Conservation (phyloP, 1,284 basidiomycete genomes). For the Malassezia cuniculi region DNA sequence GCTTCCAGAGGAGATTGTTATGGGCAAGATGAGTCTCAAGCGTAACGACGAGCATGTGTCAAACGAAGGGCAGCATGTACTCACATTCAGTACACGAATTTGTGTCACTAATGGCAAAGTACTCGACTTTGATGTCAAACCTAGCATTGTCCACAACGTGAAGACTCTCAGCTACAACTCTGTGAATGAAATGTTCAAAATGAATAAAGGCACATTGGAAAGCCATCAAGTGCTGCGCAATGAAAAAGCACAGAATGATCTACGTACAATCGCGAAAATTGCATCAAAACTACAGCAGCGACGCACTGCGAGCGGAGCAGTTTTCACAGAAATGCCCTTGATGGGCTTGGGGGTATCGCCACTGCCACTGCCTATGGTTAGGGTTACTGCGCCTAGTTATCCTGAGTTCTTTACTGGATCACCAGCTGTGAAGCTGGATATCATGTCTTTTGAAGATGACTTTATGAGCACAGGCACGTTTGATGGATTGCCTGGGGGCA, state of each 20-base stretch:
- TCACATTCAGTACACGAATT: conserved; percentile 72
- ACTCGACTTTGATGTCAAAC: conserved; percentile 57
- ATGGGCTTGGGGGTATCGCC: conserved; percentile 2
- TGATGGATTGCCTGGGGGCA: conserved; percentile 11
- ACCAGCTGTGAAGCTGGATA: conserved; percentile 15
- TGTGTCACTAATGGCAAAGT: conserved; percentile 55
- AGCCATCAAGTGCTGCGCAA: neutral
- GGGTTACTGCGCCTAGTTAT: neutral
- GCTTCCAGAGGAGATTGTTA: conserved; percentile 51
- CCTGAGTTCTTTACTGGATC: conserved; percentile 27
- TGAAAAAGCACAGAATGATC: neutral
- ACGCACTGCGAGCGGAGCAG: too few species aligned
- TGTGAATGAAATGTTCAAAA: conserved; percentile 48
- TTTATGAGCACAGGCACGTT: conserved; percentile 4
- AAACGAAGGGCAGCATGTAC: conserved; percentile 42
- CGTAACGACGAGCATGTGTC: neutral
- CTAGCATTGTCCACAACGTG: conserved; percentile 62
- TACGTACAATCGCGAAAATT: neutral
- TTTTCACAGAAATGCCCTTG: neutral
- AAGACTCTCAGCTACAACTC: conserved; percentile 57
- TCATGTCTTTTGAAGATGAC: neutral
- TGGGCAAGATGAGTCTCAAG: conserved; percentile 5
- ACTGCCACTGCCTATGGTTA: conserved; percentile 2
- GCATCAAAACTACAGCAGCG: conserved; percentile 2
- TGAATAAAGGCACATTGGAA: neutral